phyloP scores from a whole-genome alignment of 2,329 filamentous ascomycete genomes.

The Periconia sp. region DNA sequence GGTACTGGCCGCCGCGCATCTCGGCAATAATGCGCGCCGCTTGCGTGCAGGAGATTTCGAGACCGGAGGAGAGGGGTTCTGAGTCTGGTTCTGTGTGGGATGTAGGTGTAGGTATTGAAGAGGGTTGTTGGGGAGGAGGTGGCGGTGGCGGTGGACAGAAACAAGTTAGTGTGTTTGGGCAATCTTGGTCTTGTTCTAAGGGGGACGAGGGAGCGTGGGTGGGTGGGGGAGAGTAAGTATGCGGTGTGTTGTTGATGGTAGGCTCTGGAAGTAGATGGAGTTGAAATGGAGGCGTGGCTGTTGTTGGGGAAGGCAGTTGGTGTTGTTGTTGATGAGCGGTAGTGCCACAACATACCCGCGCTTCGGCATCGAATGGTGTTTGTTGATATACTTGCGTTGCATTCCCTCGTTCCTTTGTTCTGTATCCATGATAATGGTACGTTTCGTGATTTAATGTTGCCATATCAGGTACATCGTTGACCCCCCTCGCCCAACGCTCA shows the following conservation, averaged over 20 bases:
- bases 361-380: too few relatives aligned
- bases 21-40: conserved; percentile 30
- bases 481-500: conserved; percentile 15
- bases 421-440: too few relatives aligned
- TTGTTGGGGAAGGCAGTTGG: background rate
- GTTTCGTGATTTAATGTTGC: too few relatives aligned
- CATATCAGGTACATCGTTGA: background rate
- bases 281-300: background rate
- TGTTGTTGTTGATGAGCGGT: too few relatives aligned
- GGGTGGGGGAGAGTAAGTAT: background rate
- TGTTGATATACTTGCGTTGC: too few relatives aligned
- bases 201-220: background rate
- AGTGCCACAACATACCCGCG: too few relatives aligned
- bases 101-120: conserved; percentile 9
- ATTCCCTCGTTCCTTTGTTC: too few relatives aligned
- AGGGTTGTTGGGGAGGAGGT: background rate
- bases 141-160: background rate
- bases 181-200: background rate
- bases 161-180: background rate
- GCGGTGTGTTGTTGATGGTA: too few relatives aligned
- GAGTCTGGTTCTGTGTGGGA: background rate
- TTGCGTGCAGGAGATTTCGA: conserved; percentile 30
- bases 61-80: conserved; percentile 1
- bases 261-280: too few relatives aligned
- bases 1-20: conserved; percentile 24